phyloP scores from a whole-genome alignment of 805 yeast species.

The Ogataea glucozyma region DNA sequence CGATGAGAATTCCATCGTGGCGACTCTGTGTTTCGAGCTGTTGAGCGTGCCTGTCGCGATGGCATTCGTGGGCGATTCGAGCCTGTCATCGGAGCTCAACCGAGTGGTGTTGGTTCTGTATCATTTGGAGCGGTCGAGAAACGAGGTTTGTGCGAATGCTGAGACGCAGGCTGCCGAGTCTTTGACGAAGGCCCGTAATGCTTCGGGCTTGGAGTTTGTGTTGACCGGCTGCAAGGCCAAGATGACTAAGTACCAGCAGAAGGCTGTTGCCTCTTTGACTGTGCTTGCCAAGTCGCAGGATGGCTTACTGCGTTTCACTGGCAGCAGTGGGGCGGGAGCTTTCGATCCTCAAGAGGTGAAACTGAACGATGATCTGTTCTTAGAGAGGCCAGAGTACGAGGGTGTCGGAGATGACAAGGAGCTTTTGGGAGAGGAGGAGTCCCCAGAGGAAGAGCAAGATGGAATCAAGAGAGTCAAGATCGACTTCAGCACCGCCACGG shows the following conservation, averaged over 20 bases:
- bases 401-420: slow-evolving; percentile 53
- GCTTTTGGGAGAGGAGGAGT: slow-evolving; percentile 32
- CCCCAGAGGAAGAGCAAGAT: slow-evolving; percentile 40
- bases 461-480: slow-evolving; percentile 44
- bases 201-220: slow-evolving; percentile 61
- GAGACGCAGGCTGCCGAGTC: slow-evolving; percentile 62
- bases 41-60: slow-evolving; percentile 38
- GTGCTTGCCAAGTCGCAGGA: slow-evolving; percentile 64
- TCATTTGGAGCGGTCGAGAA: slow-evolving; percentile 68
- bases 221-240: slow-evolving; percentile 88
- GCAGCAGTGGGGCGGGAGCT: slow-evolving; percentile 16
- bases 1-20: slow-evolving; percentile 52
- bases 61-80: slow-evolving; percentile 36
- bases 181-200: slow-evolving; percentile 53
- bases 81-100: slow-evolving; percentile 31
- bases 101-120: slow-evolving; percentile 45
- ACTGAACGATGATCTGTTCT: slow-evolving; percentile 71
- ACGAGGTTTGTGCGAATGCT: slow-evolving; percentile 59
- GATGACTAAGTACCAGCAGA: slow-evolving; percentile 78
- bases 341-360: slow-evolving; percentile 56
- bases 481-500: too few species aligned
- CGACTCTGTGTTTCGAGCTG: slow-evolving; percentile 43
- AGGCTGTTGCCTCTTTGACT: slow-evolving; percentile 70
- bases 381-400: slow-evolving; percentile 75
- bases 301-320: slow-evolving; percentile 21